Evolutionary conservation across 495 filamentous ascomycete species (phyloP), one percentile per base, ranked within the genome.

Genomic region (Penicillium fimorum): DNA sequence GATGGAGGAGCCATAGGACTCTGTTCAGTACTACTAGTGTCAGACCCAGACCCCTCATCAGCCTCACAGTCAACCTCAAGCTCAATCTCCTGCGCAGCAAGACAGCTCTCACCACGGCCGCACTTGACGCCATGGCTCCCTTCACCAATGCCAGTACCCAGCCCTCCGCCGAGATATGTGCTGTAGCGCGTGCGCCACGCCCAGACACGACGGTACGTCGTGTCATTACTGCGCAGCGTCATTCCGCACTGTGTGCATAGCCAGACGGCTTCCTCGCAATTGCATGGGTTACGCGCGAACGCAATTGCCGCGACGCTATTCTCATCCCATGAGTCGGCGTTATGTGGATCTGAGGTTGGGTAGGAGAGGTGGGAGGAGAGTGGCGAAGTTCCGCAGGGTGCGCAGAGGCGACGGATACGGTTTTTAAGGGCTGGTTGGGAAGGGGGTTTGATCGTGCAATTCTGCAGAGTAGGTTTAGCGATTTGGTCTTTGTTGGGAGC

Each of bases 131-230:
- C 91, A 58, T 92, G 86, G 64, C 89, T 84, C 52, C 91, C 92
- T 63, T 95, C 91, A 41, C 91, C 90, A 46, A 94, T 92, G 15
- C 92, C 92, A 2, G 88, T 91, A 4, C 91, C 90, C 0, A 95
- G 73, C 0, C 90, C 90, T 12, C 60, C 67, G 35, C 90, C 89
- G 0, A 91, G 86, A 30, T 84, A 86, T 18, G 86, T 84, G 45
- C 85, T 84, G 72, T 95, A 96, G n/a, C 88, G 82, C 22, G 84
- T 90, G 18, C 92, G 87, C 91, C 92, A 96, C 20, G 77, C 84
- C 92, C 92, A 96, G 35, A 91, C 87, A 35, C 88, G 85, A 38
- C 81, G 75, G 70, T 96, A 96, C 29, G 85, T 87, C 13, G 79
- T 81, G 64, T 96, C 91, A 17, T 81, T 80, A 41, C 76, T 81